A percentile compares a stretch with the other conserved stretches of the same genome.
Conservation (phyloP, 768 basidiomycete genomes). For the Lactarius hengduanensis region DNA sequence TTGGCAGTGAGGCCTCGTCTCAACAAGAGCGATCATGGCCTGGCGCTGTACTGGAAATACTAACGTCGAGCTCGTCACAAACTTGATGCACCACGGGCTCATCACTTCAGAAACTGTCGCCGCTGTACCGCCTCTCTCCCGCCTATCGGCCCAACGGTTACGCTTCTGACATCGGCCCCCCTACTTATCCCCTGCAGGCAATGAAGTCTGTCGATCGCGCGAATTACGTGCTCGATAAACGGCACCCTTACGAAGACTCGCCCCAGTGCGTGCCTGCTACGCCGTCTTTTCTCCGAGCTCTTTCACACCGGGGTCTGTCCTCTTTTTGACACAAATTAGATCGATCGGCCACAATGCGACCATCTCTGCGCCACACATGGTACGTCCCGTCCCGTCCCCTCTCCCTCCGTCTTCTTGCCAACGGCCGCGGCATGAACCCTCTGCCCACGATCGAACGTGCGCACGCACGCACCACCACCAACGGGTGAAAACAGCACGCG, state of each 20-base stretch:
- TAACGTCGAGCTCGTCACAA: slow-evolving; percentile 71
- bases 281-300: neutral
- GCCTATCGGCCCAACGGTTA: neutral
- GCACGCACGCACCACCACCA: neutral
- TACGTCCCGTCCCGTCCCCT: neutral
- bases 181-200: slow-evolving; percentile 35
- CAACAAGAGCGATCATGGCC: slow-evolving; percentile 54
- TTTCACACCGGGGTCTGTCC: neutral
- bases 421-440: neutral
- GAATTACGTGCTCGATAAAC: slow-evolving; percentile 42
- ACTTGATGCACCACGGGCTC: slow-evolving; percentile 56
- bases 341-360: slow-evolving; percentile 85
- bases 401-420: neutral
- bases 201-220: slow-evolving; percentile 49
- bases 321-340: slow-evolving; percentile 3
- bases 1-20: neutral
- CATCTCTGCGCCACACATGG: slow-evolving; percentile 85
- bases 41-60: slow-evolving; percentile 73
- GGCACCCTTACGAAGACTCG: slow-evolving; percentile 48
- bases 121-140: slow-evolving; percentile 40
- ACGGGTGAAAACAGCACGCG: slow-evolving; percentile 57
- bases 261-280: slow-evolving; percentile 41
- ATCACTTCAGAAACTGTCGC: slow-evolving; percentile 55
- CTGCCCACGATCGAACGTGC: neutral
- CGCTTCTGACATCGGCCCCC: neutral